Conservation (phyloP, 1,284 basidiomycete species). For the Termitomyces sp. region DNA sequence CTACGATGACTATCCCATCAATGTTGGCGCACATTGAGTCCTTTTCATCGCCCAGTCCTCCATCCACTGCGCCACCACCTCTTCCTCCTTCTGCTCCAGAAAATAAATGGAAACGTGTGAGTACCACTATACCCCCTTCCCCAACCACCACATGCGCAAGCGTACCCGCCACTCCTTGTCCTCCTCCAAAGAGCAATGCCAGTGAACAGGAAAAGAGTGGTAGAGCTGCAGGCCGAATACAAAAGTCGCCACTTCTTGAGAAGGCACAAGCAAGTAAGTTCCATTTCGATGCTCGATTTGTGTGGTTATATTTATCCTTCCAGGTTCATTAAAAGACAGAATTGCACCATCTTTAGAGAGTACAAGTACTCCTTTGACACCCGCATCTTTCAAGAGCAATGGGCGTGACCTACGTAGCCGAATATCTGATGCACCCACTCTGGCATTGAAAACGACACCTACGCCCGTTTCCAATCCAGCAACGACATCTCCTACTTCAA, state of each 20-base stretch:
- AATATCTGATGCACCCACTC: constrained; percentile 9
- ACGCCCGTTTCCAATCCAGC: background rate
- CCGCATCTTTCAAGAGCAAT: constrained; percentile 4
- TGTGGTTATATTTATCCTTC: background rate
- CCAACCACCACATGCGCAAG: background rate
- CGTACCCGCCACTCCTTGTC: background rate
- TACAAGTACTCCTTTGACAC: background rate
- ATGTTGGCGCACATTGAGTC: constrained; percentile 10
- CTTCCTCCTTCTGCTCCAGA: constrained; percentile 6
- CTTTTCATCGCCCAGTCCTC: constrained; percentile 32
- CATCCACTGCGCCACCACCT: constrained; percentile 20
- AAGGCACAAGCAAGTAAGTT: constrained; percentile 13
- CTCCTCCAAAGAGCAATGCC: background rate
- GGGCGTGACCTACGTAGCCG: constrained; percentile 16
- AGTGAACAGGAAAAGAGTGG: background rate
- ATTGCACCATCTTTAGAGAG: constrained; percentile 7
- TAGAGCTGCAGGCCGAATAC: background rate
- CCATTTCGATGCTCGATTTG: background rate
- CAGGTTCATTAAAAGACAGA: constrained; percentile 16
- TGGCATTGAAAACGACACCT: constrained; percentile 4
- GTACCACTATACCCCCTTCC: constrained; percentile 11
- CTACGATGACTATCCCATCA: constrained; percentile 8
- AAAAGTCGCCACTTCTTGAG: constrained; percentile 1
- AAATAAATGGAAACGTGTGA: constrained; percentile 27
- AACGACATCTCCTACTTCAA: constrained; percentile 5